Percentiles rank a stretch among this genome's conserved stretches.
Conservation (phyloP, 768 basidiomycete species). For the Porpolomopsis calyptriformis region DNA sequence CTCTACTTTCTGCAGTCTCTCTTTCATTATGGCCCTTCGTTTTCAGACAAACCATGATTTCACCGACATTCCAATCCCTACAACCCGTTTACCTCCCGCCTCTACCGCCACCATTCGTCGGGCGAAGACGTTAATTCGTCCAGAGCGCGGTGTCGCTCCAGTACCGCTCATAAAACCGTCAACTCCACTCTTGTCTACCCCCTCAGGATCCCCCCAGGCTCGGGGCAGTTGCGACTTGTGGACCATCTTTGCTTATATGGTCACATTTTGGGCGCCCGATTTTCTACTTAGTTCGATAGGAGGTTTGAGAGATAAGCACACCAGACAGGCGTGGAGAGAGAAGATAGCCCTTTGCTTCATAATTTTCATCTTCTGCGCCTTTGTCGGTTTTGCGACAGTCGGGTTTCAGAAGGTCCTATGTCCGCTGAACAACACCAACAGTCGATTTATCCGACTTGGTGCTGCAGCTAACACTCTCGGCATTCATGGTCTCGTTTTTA, state of each 20-base stretch:
- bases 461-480: conserved; percentile 54
- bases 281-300: conserved; percentile 63
- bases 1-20: neutral
- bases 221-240: conserved; percentile 42
- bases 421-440: conserved; percentile 40
- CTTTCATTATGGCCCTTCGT: conserved; percentile 35
- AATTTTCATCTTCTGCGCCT: conserved; percentile 63
- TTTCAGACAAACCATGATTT: conserved; percentile 42
- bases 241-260: conserved; percentile 66
- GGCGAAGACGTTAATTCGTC: conserved; percentile 92
- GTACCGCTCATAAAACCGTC: conserved; percentile 89
- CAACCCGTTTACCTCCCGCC: conserved; percentile 36
- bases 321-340: conserved; percentile 92
- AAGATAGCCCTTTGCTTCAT: conserved; percentile 91
- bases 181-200: conserved; percentile 28
- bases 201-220: conserved; percentile 21
- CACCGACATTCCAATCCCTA: conserved; percentile 61
- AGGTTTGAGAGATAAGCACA: conserved; percentile 68
- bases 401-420: conserved; percentile 91
- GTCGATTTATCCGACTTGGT: conserved; percentile 43
- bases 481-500: conserved; percentile 67
- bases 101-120: conserved; percentile 60
- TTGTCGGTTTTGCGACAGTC: conserved; percentile 87
- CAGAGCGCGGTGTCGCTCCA: conserved; percentile 89
- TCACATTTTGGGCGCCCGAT: conserved; percentile 88